Percentiles rank a stretch among this genome's conserved stretches.
Conservation (phyloP, 2,329 filamentous ascomycete genomes). For the Dothiorella sarmentorum region DNA sequence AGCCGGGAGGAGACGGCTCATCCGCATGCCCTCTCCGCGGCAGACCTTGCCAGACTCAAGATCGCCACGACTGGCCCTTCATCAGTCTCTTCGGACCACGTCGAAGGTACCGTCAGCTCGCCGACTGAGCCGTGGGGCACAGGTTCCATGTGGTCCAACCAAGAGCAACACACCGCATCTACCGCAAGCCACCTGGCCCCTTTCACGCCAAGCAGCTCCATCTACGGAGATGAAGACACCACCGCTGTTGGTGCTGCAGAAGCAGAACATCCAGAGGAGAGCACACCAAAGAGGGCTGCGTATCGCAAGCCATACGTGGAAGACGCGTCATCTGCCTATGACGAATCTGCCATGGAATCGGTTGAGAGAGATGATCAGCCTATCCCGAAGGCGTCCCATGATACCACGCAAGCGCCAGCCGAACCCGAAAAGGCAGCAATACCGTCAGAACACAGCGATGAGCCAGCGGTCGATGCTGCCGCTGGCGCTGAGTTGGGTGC, state of each 20-base stretch:
- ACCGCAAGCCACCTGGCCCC: background rate
- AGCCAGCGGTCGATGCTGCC: background rate
- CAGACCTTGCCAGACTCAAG: conserved; percentile 1
- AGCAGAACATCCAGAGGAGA: background rate
- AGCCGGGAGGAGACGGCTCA: background rate
- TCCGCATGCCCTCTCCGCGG: background rate
- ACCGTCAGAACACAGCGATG: too few species aligned
- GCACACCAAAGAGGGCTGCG: background rate
- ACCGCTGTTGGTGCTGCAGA: background rate
- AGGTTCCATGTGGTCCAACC: conserved; percentile 10
- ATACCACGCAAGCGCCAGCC: background rate
- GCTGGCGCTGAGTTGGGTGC: background rate
- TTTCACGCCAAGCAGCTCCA: conserved; percentile 10
- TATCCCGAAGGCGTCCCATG: too few species aligned
- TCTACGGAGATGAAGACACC: conserved; percentile 1
- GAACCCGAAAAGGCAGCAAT: background rate
- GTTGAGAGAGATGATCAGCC: background rate
- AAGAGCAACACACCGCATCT: conserved; percentile 1
- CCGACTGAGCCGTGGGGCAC: conserved; percentile 5
- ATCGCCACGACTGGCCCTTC: background rate
- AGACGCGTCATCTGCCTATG: background rate
- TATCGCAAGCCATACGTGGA: conserved; percentile 1
- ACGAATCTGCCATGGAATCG: background rate
- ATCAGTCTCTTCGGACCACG: background rate
- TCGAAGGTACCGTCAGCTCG: conserved; percentile 4